These are phyloP conservation scores for Rutidosis leptorrhynchoides DNA, from an alignment of 129 eudicot species.

Conservation along the genomic window DNA sequence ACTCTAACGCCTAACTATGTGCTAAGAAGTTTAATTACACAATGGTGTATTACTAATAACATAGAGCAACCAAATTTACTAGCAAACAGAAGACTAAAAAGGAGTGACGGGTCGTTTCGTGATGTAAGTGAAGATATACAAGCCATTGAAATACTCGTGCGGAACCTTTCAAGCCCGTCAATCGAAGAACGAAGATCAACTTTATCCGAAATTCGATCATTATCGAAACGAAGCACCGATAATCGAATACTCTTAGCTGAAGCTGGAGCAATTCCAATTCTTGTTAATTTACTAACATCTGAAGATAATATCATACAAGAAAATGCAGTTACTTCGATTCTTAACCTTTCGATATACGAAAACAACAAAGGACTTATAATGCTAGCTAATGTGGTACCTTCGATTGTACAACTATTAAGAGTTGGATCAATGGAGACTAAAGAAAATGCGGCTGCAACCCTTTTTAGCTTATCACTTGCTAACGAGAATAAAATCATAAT, in stretches of 20 bases:
- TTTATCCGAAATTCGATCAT: slow-evolving; percentile 66
- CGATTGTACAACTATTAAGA: slow-evolving; percentile 65
- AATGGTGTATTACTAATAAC: slow-evolving; percentile 62
- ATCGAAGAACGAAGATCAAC: slow-evolving; percentile 65
- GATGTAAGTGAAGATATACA: slow-evolving; percentile 83
- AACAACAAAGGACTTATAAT: slow-evolving; percentile 73
- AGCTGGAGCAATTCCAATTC: slow-evolving; percentile 83
- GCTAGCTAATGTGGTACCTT: slow-evolving; percentile 80
- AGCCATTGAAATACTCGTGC: slow-evolving; percentile 70
- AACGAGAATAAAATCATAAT: slow-evolving; percentile 80
- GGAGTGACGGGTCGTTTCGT: slow-evolving; percentile 82
- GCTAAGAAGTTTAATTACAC: slow-evolving; percentile 61
- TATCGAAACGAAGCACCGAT: slow-evolving; percentile 91
- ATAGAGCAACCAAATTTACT: slow-evolving; percentile 55
- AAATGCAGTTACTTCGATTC: slow-evolving; percentile 73
- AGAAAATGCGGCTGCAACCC: slow-evolving; percentile 88
- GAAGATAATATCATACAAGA: slow-evolving; percentile 66
- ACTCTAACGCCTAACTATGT: slow-evolving; percentile 74
- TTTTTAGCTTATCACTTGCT: slow-evolving; percentile 74
- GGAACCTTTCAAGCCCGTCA: slow-evolving; percentile 56
- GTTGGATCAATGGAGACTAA: slow-evolving; percentile 76
- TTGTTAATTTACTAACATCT: slow-evolving; percentile 60
- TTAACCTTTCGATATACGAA: slow-evolving; percentile 76
- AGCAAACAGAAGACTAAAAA: slow-evolving; percentile 59
- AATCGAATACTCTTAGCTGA: slow-evolving; percentile 77